Percentiles rank a stretch among this genome's conserved stretches.
These are phyloP conservation scores for Leptosphaerulina australis DNA, from an alignment of 2,329 filamentous ascomycete species.

Conservation along the genomic window DNA sequence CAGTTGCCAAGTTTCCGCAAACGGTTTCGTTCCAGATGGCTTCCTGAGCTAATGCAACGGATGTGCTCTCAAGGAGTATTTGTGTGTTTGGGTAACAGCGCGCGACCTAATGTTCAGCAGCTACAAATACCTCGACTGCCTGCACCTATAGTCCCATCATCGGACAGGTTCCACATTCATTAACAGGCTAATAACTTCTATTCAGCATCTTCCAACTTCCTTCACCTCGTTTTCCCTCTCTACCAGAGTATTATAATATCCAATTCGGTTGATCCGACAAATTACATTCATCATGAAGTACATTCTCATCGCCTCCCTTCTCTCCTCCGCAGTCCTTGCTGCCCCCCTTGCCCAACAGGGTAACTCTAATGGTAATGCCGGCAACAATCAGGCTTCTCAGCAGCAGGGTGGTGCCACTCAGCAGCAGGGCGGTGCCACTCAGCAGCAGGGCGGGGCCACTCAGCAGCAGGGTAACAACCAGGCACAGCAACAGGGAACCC, in stretches of 20 bases:
- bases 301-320: slow-evolving; percentile 43
- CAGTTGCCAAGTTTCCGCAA: slow-evolving; percentile 26
- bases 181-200: slow-evolving; percentile 34
- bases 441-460: slow-evolving; percentile 1
- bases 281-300: slow-evolving; percentile 44
- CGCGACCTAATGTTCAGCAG: background rate
- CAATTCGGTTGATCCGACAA: slow-evolving; percentile 26
- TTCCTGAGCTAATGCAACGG: slow-evolving; percentile 6
- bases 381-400: slow-evolving; percentile 1
- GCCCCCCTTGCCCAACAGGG: slow-evolving; percentile 38
- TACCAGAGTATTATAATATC: slow-evolving; percentile 19
- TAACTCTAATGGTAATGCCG: slow-evolving; percentile 22
- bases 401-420: background rate
- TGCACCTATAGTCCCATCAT: slow-evolving; percentile 22
- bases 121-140: slow-evolving; percentile 34
- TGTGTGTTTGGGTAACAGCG: slow-evolving; percentile 14
- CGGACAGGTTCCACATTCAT: slow-evolving; percentile 41
- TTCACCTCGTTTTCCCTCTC: slow-evolving; percentile 14
- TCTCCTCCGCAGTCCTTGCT: slow-evolving; percentile 41
- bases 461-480: slow-evolving; percentile 18
- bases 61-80: slow-evolving; percentile 7
- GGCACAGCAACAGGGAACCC: slow-evolving; percentile 16
- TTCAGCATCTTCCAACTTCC: slow-evolving; percentile 25
- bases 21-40: slow-evolving; percentile 18
- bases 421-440: background rate